Percentiles rank a stretch among this genome's conserved stretches.
Conservation (phyloP, 177 flowering plant species). For the Telopea speciosissima region DNA sequence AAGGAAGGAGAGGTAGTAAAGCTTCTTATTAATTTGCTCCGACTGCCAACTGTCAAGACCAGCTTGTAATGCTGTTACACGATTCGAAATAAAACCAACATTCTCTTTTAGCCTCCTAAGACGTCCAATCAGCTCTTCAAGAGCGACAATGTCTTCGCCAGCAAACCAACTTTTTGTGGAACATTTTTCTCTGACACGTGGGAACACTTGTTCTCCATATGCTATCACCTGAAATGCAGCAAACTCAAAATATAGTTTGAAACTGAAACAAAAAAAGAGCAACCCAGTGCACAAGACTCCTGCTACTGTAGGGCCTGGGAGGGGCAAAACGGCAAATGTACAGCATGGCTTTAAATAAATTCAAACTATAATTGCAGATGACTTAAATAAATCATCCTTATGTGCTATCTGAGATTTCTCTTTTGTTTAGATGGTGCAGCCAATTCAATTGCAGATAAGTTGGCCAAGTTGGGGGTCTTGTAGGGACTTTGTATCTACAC, state of each 20-base stretch:
- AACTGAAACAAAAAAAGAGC: too few species aligned
- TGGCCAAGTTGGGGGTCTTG: too few species aligned
- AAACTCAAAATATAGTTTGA: neutral
- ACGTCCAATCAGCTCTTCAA: constrained; percentile 80
- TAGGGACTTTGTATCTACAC: too few species aligned
- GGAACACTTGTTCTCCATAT: constrained; percentile 96
- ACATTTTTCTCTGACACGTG: constrained; percentile 88
- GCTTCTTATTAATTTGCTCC: constrained; percentile 89
- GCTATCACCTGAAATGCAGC: constrained; percentile 61
- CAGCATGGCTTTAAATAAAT: neutral
- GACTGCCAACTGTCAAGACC: constrained; percentile 99
- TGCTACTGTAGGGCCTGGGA: too few species aligned
- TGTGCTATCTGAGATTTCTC: too few species aligned
- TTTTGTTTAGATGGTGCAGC: too few species aligned
- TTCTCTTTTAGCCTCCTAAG: constrained; percentile 87
- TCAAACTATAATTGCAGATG: neutral
- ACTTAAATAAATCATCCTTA: too few species aligned
- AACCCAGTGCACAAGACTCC: too few species aligned
- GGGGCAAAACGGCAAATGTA: too few species aligned
- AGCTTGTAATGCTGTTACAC: constrained; percentile 89
- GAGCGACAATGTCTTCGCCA: constrained; percentile 54
- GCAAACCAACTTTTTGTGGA: constrained; percentile 76
- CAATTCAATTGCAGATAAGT: too few species aligned
- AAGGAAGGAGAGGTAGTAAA: constrained; percentile 93
- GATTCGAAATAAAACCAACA: constrained; percentile 85